Evolutionary conservation across 2,329 filamentous ascomycete genomes (phyloP).

Genomic region (Ilyonectria sp.): DNA sequence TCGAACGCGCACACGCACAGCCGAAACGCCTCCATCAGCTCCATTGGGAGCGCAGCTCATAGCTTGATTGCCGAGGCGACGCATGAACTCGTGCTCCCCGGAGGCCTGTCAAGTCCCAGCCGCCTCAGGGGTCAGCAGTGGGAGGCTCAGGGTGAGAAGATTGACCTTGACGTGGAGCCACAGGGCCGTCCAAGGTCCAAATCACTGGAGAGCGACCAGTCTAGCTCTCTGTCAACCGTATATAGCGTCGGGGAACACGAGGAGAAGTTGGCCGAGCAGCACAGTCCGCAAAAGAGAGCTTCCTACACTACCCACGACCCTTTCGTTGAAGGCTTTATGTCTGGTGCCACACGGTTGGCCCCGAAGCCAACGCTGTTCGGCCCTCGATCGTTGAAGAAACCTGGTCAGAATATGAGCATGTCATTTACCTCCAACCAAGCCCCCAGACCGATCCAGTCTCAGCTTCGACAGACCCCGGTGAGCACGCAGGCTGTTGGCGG

Average conservation of each 20-base stretch:
- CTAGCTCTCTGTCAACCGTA: slow-evolving; percentile 70
- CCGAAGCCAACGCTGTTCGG: slow-evolving; percentile 38
- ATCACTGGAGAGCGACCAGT: slow-evolving; percentile 61
- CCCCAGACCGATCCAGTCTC: slow-evolving; percentile 29
- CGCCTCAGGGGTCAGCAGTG: slow-evolving; percentile 51
- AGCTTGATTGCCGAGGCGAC: slow-evolving; percentile 58
- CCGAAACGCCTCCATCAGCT: slow-evolving; percentile 50
- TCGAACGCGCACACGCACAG: slow-evolving; percentile 36
- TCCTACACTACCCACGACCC: slow-evolving; percentile 46
- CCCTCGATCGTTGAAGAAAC: slow-evolving; percentile 34
- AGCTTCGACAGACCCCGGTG: slow-evolving; percentile 41
- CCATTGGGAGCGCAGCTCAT: slow-evolving; percentile 55
- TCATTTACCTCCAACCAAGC: slow-evolving; percentile 31
- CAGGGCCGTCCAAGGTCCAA: slow-evolving; percentile 40
- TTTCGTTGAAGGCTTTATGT: slow-evolving; percentile 47
- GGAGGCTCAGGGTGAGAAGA: slow-evolving; percentile 36
- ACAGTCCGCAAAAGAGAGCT: background rate
- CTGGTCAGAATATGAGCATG: slow-evolving; percentile 43
- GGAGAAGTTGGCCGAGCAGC: slow-evolving; percentile 46
- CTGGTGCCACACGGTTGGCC: background rate
- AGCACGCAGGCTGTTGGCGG: slow-evolving; percentile 46
- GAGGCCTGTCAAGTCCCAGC: slow-evolving; percentile 62
- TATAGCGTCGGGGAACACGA: slow-evolving; percentile 69
- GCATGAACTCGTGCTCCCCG: slow-evolving; percentile 53
- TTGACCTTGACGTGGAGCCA: slow-evolving; percentile 32